Percentiles rank a stretch among this genome's conserved stretches.
Conservation (phyloP, 805 yeast species). For the Metschnikowia cerradonensis region DNA sequence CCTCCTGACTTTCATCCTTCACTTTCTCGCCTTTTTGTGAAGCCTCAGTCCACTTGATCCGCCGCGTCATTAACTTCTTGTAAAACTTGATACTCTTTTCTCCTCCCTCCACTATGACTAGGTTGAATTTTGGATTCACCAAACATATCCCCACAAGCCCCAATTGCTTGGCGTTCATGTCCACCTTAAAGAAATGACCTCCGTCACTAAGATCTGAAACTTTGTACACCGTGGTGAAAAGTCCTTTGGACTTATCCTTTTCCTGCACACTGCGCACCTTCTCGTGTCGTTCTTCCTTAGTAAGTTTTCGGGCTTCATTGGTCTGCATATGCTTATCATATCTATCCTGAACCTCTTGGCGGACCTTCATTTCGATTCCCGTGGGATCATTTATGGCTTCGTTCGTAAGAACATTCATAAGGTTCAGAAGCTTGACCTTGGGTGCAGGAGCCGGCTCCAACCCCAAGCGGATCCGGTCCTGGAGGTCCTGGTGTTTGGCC, state of each 20-base stretch:
- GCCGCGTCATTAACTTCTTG: conserved; percentile 51
- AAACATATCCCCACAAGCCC: conserved; percentile 62
- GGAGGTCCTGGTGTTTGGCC: conserved; percentile 59
- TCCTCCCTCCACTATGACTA: conserved; percentile 76
- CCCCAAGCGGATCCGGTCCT: conserved; percentile 76
- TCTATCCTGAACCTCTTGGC: conserved; percentile 63
- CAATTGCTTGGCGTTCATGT: conserved; percentile 74
- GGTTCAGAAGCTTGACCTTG: conserved; percentile 76
- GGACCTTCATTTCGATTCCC: conserved; percentile 68
- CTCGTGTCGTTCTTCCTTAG: conserved; percentile 51
- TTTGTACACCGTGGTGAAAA: conserved; percentile 53
- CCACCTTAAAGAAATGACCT: conserved; percentile 68
- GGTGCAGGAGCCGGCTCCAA: conserved; percentile 86
- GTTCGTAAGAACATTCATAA: conserved; percentile 81
- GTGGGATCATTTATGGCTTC: conserved; percentile 90
- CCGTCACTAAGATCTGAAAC: conserved; percentile 55
- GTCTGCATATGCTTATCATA: conserved; percentile 50
- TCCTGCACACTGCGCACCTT: conserved; percentile 46
- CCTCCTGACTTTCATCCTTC: neutral
- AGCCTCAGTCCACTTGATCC: conserved; percentile 65
- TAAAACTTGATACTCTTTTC: conserved; percentile 57
- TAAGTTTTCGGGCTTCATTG: conserved; percentile 61
- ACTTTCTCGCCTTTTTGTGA: neutral
- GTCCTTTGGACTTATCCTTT: conserved; percentile 50
- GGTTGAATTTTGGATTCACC: conserved; percentile 41